Evolutionary conservation across 345 rosid genomes (phyloP), one percentile per base, ranked within the genome.

Genomic region (Jatropha curcas): DNA sequence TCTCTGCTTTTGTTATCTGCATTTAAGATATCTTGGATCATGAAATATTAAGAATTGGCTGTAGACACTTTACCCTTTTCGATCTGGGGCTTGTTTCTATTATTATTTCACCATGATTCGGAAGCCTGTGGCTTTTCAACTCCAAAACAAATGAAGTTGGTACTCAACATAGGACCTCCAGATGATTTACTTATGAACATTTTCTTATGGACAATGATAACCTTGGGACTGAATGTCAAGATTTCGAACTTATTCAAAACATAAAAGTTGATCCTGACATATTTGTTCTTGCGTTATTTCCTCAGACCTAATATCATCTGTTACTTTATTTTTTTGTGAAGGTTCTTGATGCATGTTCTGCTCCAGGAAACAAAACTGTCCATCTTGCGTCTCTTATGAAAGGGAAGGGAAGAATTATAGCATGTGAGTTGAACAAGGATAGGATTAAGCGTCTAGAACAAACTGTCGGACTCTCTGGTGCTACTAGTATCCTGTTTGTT

Each of bases 321-420:
- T 76, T 52, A 62, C 71, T 73, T 77, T 64, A 4, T 37, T 62
- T 71, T 76, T 74, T 46, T 80, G 51, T 81, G 84, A 82, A 90
- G 98, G 97, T 94, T 81, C 80, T 94, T 82, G 98, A 94, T 81
- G 98, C 98, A 68, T 94, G 97, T 74, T 87, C 98, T 75, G 97
- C 98, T 76, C 98, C 97, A 39, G 98, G 98, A 76, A 94, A 94
- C 88, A 92, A 94, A 88, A 94, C 97, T 58, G 89, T 90, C 46
- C 97, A 94, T 80, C 90, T 94, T 52, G 98, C 97, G 46, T 93
- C 98, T 71, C 88, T 94, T 55, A 90, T 92, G 98, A 71, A 80
- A 77, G 98, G 94, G 63, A 80, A 84, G 72, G 97, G 97, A 34
- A 88, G 79, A 73, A 80, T 92, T 62, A 71, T 88, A 61, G 97